Evolutionary conservation across 2,329 filamentous ascomycete species (phyloP), one percentile per base, ranked within the genome.

Genomic region (Trichoderma sp.): DNA sequence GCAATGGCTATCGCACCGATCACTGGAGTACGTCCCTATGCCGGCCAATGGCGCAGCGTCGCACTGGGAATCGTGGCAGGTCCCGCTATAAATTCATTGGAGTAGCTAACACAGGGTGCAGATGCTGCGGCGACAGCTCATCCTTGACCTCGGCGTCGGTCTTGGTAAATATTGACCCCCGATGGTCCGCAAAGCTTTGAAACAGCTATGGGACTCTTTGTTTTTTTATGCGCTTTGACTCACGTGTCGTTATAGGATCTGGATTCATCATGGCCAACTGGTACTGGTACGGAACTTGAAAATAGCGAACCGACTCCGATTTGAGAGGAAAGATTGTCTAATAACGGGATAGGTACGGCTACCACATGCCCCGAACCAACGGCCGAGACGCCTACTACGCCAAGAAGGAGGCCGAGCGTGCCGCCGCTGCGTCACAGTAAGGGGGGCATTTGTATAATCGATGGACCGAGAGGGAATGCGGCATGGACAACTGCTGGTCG

Each of bases 41-140:
- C 59, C 53, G 74, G 74, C 76, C 83, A 84, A 85, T 85, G 81
- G 81, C 79, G 78, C 72, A 38, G 27, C 1, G 7, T n/a, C 29
- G 74, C 38, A 31, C n/a, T 45, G 59, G 62, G 62, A 74, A 64
- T 81, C 78, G 75, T 79, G 76, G 79, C 81, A 85, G 84, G 84
- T 85, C 83, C 78, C 78, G 76, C 68, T 68, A 67, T 66, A 66
- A 66, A 68, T 27, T 59, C 18, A 16, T 27, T 60, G 41, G 38
- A 53, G n/a, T 27, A 65, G 74, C 74, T 76, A 72, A 75, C 76
- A 64, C 18, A 27, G 18, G 38, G 21, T 59, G 73, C 79, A 91
- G 89, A 91, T 91, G 87, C 88, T 91, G 84, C 88, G 89, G 84
- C 87, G 89, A 83, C 86, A 86, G 83, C 88, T 91, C 82, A 85